These are phyloP conservation scores for Trichoderma brevicompactum DNA, from an alignment of 2,329 filamentous ascomycete genomes.

Conservation along the genomic window DNA sequence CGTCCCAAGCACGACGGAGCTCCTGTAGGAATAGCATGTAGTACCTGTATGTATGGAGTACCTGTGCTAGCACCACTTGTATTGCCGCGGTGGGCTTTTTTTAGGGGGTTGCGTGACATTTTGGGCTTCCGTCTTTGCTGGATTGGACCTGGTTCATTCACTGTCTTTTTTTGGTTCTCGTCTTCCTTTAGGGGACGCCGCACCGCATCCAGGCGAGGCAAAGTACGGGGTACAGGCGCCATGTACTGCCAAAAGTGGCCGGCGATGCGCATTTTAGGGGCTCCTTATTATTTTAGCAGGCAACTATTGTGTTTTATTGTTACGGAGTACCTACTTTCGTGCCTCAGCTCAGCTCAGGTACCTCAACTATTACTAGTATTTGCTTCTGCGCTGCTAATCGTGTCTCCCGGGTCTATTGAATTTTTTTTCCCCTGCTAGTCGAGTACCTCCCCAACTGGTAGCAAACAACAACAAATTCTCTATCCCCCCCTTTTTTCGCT, in stretches of 20 bases:
- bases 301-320: not conserved
- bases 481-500: constrained; percentile 4
- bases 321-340: not conserved
- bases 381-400: not conserved
- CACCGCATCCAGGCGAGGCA: not conserved
- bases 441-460: not conserved
- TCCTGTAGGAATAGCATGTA: no score
- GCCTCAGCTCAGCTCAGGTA: not conserved
- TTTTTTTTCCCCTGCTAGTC: not conserved
- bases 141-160: not conserved
- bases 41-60: no score
- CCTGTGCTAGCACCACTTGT: no score
- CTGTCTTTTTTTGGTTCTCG: no score
- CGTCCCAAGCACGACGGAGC: no score
- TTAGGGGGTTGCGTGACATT: not conserved
- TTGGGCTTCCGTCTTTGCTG: no score
- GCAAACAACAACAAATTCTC: not conserved
- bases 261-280: not conserved
- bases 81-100: not conserved
- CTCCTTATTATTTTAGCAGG: not conserved
- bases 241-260: not conserved
- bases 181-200: not conserved
- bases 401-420: not conserved
- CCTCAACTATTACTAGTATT: not conserved
- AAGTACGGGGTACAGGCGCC: not conserved